Percentiles rank a stretch among this genome's conserved stretches.
Evolutionary conservation across 495 filamentous ascomycete genomes (phyloP).

Genomic region (Evernia prunastri): DNA sequence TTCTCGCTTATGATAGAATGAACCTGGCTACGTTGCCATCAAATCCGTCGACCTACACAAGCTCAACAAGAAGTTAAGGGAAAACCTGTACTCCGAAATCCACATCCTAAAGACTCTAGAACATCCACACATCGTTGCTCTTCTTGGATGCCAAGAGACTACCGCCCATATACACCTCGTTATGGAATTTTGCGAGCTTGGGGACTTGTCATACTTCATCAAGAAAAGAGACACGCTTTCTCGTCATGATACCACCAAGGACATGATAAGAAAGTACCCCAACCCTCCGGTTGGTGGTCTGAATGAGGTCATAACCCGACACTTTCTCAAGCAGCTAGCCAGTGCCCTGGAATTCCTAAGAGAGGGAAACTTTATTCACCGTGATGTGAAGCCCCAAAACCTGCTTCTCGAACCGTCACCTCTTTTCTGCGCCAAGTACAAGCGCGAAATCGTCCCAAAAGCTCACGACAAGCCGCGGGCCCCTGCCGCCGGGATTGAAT

Average conservation of each 20-base stretch:
- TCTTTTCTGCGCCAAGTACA: slow-evolving; percentile 47
- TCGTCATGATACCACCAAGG: slow-evolving; percentile 66
- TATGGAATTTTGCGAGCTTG: slow-evolving; percentile 97
- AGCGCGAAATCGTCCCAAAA: slow-evolving; percentile 46
- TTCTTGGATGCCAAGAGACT: slow-evolving; percentile 87
- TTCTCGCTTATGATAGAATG: slow-evolving; percentile 36
- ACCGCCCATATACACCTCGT: slow-evolving; percentile 85
- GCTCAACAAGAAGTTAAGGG: slow-evolving; percentile 90
- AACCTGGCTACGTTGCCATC: slow-evolving; percentile 75
- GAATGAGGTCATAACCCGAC: slow-evolving; percentile 87
- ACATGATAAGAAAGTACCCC: slow-evolving; percentile 89
- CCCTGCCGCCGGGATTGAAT: slow-evolving; percentile 75
- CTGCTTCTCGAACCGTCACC: slow-evolving; percentile 83
- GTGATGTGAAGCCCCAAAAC: slow-evolving; percentile 97
- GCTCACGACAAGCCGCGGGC: slow-evolving; percentile 68
- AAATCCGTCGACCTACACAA: slow-evolving; percentile 89
- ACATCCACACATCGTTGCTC: slow-evolving; percentile 93
- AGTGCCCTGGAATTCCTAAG: slow-evolving; percentile 88
- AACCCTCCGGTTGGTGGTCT: slow-evolving; percentile 71
- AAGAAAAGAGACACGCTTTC: slow-evolving; percentile 77
- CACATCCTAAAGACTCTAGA: slow-evolving; percentile 84
- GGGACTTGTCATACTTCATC: slow-evolving; percentile 89
- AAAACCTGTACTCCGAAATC: slow-evolving; percentile 92
- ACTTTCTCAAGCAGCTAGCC: slow-evolving; percentile 92
- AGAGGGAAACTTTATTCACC: slow-evolving; percentile 80